phyloP scores from a whole-genome alignment of 345 rosid species.

The Hirschfeldia incana region DNA sequence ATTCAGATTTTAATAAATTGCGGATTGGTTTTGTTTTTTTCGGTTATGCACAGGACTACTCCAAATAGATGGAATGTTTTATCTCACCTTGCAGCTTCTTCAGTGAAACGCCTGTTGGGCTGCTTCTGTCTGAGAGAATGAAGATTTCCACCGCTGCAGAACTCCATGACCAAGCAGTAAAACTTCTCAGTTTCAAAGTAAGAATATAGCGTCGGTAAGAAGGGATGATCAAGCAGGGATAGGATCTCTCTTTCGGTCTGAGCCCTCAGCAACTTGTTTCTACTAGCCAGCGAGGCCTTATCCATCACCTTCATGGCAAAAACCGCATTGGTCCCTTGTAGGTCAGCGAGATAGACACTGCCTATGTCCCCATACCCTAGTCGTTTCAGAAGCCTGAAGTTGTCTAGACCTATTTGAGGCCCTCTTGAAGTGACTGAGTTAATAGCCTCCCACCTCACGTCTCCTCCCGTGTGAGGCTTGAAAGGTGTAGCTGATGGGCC shows the following conservation, averaged over 20 bases:
- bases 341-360: constrained; percentile 70
- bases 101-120: constrained; percentile 62
- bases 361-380: constrained; percentile 94
- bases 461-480: constrained; percentile 92
- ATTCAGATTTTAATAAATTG: too few relatives aligned
- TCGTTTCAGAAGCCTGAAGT: constrained; percentile 80
- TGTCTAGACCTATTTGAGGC: constrained; percentile 56
- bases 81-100: constrained; percentile 63
- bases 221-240: constrained; percentile 69
- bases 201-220: constrained; percentile 70
- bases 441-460: constrained; percentile 82
- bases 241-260: constrained; percentile 71
- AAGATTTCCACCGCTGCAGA: constrained; percentile 79
- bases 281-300: constrained; percentile 78
- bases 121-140: constrained; percentile 85
- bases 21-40: not conserved
- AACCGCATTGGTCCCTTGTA: constrained; percentile 63
- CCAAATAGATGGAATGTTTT: constrained; percentile 5
- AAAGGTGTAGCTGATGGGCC: constrained; percentile 46
- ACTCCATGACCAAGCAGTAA: constrained; percentile 79
- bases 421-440: constrained; percentile 51
- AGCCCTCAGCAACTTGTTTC: constrained; percentile 79
- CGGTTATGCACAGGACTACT: not conserved
- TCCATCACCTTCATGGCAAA: constrained; percentile 92
- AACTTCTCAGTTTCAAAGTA: constrained; percentile 75